Base-by-base conservation (phyloP, 192 early-diverging fungal genomes). In the Gamsiella multidivaricata region DNA sequence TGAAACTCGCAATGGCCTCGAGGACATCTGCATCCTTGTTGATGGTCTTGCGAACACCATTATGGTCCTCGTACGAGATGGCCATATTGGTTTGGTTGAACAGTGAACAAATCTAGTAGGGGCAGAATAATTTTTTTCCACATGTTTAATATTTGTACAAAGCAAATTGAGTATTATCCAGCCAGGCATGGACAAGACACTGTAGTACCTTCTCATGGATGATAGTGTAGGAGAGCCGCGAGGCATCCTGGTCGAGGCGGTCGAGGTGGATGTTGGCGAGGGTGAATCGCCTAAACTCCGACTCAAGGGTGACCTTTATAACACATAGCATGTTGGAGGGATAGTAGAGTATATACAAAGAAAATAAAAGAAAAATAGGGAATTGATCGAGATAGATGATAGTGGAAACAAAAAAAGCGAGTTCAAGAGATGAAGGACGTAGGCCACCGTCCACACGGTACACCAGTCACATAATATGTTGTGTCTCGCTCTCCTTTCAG, bases 251-350 rank as follows among this genome's bases (percentile, higher is more conserved):
- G 46, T 63, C 15, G 20, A 78, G 49, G 41, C 69, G 54, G 17
- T 63, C 54, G 11, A 46, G 65, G 46, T 63, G 54, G 54, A 78
- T 49, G 36, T 56, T 69, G 42, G 65, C 46, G 31, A 78, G 65
- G 12, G 74, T 59, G 54, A 78, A 78, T 14, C 74, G 74, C 29
- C 74, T 58, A 22, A 56, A 78, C 65, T 78, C 65, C 32, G 43
- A 32, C 54, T 46, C 7, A 31, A 50, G 58, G 22, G 74, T 78
- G 31, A 61, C 74, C 41, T 78, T 78, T 3, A 78, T 47, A 39
- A 78, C 61, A 49, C 74, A 78, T 46, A 62, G 49, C 72, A 76
- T 76, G 20, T 31, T 33, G 28, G 25, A 18, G 0, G 22, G 29
- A 2, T 49, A 41, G 31, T 20, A 25, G 50, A 37, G 22, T 10